Conservation (phyloP, 2,329 filamentous ascomycete genomes). For the Cercospora sp. region DNA sequence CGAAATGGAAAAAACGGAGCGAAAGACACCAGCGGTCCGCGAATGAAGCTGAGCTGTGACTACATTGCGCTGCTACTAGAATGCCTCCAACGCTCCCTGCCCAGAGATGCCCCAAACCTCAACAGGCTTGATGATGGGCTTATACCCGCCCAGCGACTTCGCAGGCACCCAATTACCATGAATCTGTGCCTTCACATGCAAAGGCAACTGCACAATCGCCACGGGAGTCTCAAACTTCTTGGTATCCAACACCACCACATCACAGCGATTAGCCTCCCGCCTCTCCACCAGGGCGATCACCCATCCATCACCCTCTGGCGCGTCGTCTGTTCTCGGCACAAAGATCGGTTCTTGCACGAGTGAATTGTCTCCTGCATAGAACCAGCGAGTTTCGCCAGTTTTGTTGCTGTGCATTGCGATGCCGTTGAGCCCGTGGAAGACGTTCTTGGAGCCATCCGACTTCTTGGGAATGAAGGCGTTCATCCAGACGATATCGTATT, state of each 20-base stretch:
- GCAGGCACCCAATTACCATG: conserved; percentile 24
- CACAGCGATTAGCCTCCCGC: conserved; percentile 25
- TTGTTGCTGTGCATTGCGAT: conserved; percentile 23
- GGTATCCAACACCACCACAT: conserved; percentile 47
- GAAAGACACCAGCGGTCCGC: background rate
- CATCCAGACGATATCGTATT: conserved; percentile 45
- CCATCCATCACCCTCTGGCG: conserved; percentile 54
- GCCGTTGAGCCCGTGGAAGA: conserved; percentile 31
- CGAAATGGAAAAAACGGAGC: background rate
- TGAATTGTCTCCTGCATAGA: conserved; percentile 41
- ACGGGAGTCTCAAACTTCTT: conserved; percentile 42
- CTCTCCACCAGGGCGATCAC: conserved; percentile 48
- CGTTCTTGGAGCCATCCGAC: conserved; percentile 39
- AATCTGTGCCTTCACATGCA: conserved; percentile 29
- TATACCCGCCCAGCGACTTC: conserved; percentile 21
- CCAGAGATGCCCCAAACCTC: conserved; percentile 15
- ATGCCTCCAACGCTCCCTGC: conserved; percentile 17
- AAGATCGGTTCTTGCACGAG: conserved; percentile 58
- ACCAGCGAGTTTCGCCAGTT: conserved; percentile 38
- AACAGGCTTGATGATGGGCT: conserved; percentile 16
- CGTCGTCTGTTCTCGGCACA: conserved; percentile 47
- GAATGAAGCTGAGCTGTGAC: background rate
- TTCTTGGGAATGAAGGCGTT: conserved; percentile 41
- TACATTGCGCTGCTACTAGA: background rate
- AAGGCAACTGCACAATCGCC: conserved; percentile 45